A percentile compares a stretch with the other conserved stretches of the same genome.
These are phyloP conservation scores for Uronychia setigera DNA, from an alignment of 73 alveolate genomes.

Conservation along the genomic window DNA sequence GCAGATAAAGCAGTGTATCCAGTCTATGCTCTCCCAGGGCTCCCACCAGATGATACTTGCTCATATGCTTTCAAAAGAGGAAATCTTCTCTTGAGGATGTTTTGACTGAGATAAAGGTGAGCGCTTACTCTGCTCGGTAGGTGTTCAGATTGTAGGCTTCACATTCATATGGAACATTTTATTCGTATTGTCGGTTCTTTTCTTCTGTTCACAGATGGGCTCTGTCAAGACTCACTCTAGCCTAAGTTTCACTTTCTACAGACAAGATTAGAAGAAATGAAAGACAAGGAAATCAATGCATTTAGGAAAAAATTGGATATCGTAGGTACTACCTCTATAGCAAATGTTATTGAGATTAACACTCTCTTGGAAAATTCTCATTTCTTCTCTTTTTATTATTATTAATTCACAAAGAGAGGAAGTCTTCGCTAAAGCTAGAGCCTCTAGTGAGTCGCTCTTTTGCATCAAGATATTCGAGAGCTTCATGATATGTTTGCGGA, in stretches of 20 bases:
- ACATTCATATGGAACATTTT: background rate
- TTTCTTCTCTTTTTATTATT: too few species aligned
- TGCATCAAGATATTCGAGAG: background rate
- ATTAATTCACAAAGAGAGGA: background rate
- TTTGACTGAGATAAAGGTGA: background rate
- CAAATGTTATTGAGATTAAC: background rate
- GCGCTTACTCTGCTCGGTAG: conserved; percentile 1
- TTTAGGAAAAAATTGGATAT: too few species aligned
- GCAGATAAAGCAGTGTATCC: background rate
- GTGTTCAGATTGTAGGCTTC: background rate
- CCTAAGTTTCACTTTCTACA: background rate
- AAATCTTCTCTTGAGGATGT: background rate
- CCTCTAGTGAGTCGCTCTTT: background rate
- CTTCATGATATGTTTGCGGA: background rate
- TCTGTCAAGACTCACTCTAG: background rate
- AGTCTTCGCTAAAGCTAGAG: too few species aligned
- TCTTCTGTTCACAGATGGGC: background rate
- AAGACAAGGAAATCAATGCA: too few species aligned
- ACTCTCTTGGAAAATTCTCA: background rate
- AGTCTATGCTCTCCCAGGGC: background rate
- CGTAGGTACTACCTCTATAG: background rate
- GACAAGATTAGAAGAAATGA: background rate
- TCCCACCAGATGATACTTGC: background rate
- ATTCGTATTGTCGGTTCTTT: background rate
- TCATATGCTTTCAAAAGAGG: background rate